These are phyloP conservation scores for Xylariaceae sp. DNA, from an alignment of 2,329 filamentous ascomycete species.

Conservation along the genomic window DNA sequence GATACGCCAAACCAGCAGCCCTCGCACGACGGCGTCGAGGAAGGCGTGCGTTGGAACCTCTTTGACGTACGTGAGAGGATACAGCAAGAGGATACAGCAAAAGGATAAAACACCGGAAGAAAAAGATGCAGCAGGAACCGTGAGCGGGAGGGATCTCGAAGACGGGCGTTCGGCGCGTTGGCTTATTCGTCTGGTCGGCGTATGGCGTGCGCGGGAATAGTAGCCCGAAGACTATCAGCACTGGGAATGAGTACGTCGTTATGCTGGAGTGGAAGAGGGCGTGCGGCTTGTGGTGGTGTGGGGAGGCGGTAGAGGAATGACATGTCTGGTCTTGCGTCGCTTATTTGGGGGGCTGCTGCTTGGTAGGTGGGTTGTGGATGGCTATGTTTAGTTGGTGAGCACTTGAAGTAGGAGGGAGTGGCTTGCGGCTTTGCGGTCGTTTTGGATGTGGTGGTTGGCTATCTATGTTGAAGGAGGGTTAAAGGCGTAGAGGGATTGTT, in stretches of 20 bases:
- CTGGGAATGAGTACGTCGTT: conserved; percentile 62
- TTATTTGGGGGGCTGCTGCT: conserved; percentile 63
- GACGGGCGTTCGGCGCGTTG: conserved; percentile 66
- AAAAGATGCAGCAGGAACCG: conserved; percentile 53
- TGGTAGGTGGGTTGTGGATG: conserved; percentile 62
- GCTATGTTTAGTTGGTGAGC: conserved; percentile 75
- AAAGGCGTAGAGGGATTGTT: conserved; percentile 60
- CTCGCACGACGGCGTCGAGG: conserved; percentile 56
- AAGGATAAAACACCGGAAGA: conserved; percentile 65
- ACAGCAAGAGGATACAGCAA: conserved; percentile 63
- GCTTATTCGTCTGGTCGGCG: conserved; percentile 60
- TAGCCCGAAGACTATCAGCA: conserved; percentile 69
- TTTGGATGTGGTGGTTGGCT: conserved; percentile 52
- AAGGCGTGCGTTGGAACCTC: conserved; percentile 76
- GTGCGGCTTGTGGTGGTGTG: conserved; percentile 61
- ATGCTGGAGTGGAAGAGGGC: conserved; percentile 60
- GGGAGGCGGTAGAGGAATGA: conserved; percentile 58
- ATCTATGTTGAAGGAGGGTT: conserved; percentile 64
- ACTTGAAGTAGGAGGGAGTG: conserved; percentile 73
- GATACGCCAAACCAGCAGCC: conserved; percentile 57
- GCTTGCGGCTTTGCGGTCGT: conserved; percentile 44
- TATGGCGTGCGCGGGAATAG: conserved; percentile 62
- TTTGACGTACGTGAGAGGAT: conserved; percentile 71
- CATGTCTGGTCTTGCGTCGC: conserved; percentile 54
- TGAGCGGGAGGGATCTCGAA: conserved; percentile 71